Base-by-base conservation (phyloP, 257 asterid species). In the Catharanthus roseus region DNA sequence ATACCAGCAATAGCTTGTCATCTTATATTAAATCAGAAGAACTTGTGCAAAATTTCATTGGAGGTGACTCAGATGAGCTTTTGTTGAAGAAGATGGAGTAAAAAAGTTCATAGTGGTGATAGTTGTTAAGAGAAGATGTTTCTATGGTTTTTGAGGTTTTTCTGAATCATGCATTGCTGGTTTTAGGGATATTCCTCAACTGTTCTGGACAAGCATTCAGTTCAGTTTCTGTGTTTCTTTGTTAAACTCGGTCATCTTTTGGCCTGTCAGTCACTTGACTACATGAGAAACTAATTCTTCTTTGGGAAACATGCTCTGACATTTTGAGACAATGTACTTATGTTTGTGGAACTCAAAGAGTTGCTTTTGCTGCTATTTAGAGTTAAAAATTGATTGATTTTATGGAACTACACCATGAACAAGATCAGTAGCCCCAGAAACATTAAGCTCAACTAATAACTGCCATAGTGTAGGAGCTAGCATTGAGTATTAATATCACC, bases 1-100 rank as follows among this genome's bases (percentile, higher is more conserved):
- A 75, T 54, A 68, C 74, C 72, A 57, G 72, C 73, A 71, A 66
- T 23, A 69, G 65, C 63, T 64, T 76, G 61, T 74, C 73, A 16
- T 53, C 68, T 60, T 58, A 45, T n/a, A 34, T 57, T 9, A 72
- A 54, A 53, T 33, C 55, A 28, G 76, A 73, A 70, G 26, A 47
- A 33, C 74, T 62, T 45, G 66, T 16, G 10, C 74, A 76, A 41
- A 29, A 70, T 65, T 16, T 74, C 23, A 36, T 10, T 15, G 39
- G 28, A 68, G 71, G 45, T 42, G 65, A 67, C 62, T 29, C 33
- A 33, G 65, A 33, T 61, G 41, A 57, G 12, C 10, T 65, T 36
- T 69, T 47, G 49, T 63, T 45, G 28, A 58, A 58, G 28, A 58
- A 58, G 65, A 54, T 65, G 58, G 50, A 47, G 61, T 72, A 49